phyloP scores from a whole-genome alignment of 2,329 filamentous ascomycete genomes.

The Arthroderma sp. region DNA sequence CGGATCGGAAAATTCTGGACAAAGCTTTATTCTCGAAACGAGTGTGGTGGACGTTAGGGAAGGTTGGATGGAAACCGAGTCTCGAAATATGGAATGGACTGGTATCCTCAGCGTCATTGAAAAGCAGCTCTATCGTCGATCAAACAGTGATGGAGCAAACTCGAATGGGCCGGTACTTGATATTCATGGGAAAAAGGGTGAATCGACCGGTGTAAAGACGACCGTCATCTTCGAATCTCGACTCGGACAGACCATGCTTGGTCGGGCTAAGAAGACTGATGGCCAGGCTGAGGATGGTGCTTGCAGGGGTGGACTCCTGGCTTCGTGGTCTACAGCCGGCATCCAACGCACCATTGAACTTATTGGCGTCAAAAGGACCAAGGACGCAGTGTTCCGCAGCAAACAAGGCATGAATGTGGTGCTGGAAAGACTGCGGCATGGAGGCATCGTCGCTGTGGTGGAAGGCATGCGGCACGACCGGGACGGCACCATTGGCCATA shows the following conservation, averaged over 20 bases:
- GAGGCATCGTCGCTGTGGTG: slow-evolving; percentile 55
- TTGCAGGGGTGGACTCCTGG: slow-evolving; percentile 44
- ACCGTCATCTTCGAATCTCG: slow-evolving; percentile 49
- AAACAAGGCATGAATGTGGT: slow-evolving; percentile 56
- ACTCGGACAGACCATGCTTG: slow-evolving; percentile 44
- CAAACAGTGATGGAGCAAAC: slow-evolving; percentile 17
- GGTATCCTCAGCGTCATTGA: slow-evolving; percentile 52
- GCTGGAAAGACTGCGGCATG: slow-evolving; percentile 47
- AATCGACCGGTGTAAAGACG: slow-evolving; percentile 45
- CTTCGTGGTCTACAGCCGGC: slow-evolving; percentile 44
- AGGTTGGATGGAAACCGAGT: slow-evolving; percentile 54
- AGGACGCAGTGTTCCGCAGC: slow-evolving; percentile 48
- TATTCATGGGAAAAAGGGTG: slow-evolving; percentile 25
- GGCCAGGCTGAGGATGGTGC: slow-evolving; percentile 36
- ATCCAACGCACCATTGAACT: slow-evolving; percentile 52
- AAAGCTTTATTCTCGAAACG: slow-evolving; percentile 51
- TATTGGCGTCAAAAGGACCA: slow-evolving; percentile 47
- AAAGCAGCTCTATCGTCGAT: slow-evolving; percentile 43
- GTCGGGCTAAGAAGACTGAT: slow-evolving; percentile 26
- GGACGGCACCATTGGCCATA: slow-evolving; percentile 27
- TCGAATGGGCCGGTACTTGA: slow-evolving; percentile 14
- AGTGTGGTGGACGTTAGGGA: slow-evolving; percentile 48
- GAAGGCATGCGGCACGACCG: slow-evolving; percentile 56
- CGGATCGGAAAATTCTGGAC: slow-evolving; percentile 44
- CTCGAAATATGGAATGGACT: slow-evolving; percentile 52